Conservation (phyloP, 208 protist genomes). For the Acanthamoeba polyphaga region DNA sequence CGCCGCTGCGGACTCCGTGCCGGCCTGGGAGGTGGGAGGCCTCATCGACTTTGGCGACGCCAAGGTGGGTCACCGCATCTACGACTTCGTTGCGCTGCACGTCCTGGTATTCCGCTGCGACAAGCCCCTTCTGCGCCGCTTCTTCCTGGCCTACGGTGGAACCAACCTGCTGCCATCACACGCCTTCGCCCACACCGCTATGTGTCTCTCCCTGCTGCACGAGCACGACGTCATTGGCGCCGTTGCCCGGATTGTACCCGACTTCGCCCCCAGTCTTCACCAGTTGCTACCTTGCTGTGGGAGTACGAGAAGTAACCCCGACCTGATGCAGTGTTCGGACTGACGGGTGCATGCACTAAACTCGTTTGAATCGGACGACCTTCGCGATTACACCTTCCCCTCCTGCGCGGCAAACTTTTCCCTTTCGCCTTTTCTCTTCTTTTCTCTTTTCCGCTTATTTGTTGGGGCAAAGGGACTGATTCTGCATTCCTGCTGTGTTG, state of each 20-base stretch:
- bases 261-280: no score
- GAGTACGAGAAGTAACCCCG: no score
- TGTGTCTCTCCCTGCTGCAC: background rate
- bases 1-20: background rate
- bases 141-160: background rate
- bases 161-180: background rate
- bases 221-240: background rate
- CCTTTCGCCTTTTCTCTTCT: no score
- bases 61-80: slow-evolving; percentile 12
- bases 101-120: slow-evolving; percentile 2
- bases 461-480: no score
- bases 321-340: no score
- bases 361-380: no score
- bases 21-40: background rate
- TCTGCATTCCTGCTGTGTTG: no score
- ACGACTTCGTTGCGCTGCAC: background rate
- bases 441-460: no score
- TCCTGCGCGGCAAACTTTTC: no score
- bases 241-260: background rate
- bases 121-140: background rate
- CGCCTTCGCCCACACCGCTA: background rate
- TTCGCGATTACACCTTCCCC: no score
- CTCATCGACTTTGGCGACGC: slow-evolving; percentile 29
- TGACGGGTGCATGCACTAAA: no score
- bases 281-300: no score